These are phyloP conservation scores for Santalum album DNA, from an alignment of 164 flowering plant genomes.

Conservation along the genomic window DNA sequence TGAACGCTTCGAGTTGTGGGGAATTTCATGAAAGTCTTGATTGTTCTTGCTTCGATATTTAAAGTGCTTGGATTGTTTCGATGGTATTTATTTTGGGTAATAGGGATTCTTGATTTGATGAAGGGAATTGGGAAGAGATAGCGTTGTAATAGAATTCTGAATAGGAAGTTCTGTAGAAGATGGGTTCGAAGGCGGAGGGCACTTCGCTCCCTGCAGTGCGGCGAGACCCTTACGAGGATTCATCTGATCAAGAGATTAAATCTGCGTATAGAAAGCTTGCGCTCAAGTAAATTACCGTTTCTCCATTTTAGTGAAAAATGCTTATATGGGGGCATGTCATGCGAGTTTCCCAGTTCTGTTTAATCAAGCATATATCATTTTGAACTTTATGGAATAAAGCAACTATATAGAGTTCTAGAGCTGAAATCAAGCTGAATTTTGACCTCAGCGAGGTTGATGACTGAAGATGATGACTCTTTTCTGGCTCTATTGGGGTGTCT, in stretches of 20 bases:
- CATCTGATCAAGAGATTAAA: conserved; percentile 91
- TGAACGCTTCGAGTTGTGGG: conserved; percentile 16
- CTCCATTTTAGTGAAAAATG: too few species aligned
- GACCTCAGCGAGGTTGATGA: too few species aligned
- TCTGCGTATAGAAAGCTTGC: conserved; percentile 90
- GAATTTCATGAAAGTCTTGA: not conserved
- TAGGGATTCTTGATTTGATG: not conserved
- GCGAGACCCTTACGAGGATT: conserved; percentile 93
- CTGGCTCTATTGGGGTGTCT: too few species aligned
- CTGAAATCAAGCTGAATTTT: too few species aligned
- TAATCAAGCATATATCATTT: too few species aligned
- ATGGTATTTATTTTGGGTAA: too few species aligned
- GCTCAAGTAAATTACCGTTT: conserved; percentile 53
- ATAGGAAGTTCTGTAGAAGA: conserved; percentile 13
- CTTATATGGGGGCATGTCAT: too few species aligned
- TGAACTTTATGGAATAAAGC: too few species aligned
- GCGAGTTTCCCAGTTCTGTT: too few species aligned
- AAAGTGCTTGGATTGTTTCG: not conserved
- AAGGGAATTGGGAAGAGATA: not conserved
- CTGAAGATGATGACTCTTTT: too few species aligned
- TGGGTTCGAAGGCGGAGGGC: conserved; percentile 56
- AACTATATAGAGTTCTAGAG: too few species aligned
- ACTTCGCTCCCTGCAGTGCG: conserved; percentile 55
- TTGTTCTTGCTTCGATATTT: not conserved
- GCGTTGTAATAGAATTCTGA: not conserved